Percentiles rank a stretch among this genome's conserved stretches.
Evolutionary conservation across 225 moss, liverwort and hornwort species (phyloP).

Genomic region (Sphagnum tenellum): DNA sequence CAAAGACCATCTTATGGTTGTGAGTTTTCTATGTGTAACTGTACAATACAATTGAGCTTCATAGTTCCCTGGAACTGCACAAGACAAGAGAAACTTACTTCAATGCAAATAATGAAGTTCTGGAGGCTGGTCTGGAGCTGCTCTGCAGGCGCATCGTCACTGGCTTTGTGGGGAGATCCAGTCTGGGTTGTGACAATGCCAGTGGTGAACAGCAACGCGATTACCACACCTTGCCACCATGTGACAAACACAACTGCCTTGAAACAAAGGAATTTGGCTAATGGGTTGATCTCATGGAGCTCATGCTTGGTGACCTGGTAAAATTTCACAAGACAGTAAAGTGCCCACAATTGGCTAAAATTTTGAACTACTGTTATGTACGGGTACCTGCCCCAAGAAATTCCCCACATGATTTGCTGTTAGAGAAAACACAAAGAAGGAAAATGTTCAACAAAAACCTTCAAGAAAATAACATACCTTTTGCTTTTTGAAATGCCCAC

Average conservation of each 20-base stretch:
- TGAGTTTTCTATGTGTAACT: no score
- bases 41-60: no score
- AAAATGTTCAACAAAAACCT: no score
- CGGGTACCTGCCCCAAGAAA: slow-evolving; percentile 54
- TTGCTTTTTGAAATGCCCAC: no score
- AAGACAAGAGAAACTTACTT: slow-evolving; percentile 27
- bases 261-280: slow-evolving; percentile 87
- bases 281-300: slow-evolving; percentile 54
- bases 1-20: no score
- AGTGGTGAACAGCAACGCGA: slow-evolving; percentile 70
- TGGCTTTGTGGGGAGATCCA: slow-evolving; percentile 34
- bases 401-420: background rate
- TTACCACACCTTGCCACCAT: slow-evolving; percentile 95
- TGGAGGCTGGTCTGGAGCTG: slow-evolving; percentile 60
- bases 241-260: slow-evolving; percentile 98
- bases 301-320: slow-evolving; percentile 57
- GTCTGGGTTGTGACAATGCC: slow-evolving; percentile 8
- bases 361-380: slow-evolving; percentile 82
- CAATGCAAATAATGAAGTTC: slow-evolving; percentile 70
- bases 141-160: slow-evolving; percentile 32
- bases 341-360: slow-evolving; percentile 95
- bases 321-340: slow-evolving; percentile 76
- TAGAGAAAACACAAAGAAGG: no score
- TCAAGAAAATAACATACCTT: no score
- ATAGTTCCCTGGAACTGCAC: background rate